phyloP scores from a whole-genome alignment of 2,329 filamentous ascomycete species.

The Mycosphaerelloides madeirae region DNA sequence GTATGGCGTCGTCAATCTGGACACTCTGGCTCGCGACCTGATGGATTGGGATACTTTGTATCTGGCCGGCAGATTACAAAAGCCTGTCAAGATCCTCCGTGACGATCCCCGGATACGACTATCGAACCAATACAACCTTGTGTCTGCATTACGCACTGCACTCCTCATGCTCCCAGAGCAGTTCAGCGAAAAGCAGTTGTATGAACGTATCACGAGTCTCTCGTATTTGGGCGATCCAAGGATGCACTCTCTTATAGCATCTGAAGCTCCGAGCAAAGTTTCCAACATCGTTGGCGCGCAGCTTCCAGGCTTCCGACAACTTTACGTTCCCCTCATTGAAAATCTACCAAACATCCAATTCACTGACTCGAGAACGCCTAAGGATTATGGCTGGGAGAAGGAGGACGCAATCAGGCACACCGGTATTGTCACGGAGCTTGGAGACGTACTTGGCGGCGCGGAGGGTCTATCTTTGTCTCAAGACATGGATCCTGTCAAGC shows the following conservation, averaged over 20 bases:
- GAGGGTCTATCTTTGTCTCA: slow-evolving; percentile 69
- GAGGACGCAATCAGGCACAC: slow-evolving; percentile 35
- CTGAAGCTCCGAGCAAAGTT: slow-evolving; percentile 85
- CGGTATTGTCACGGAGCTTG: slow-evolving; percentile 51
- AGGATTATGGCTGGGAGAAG: slow-evolving; percentile 37
- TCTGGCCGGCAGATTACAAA: slow-evolving; percentile 91
- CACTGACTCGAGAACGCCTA: slow-evolving; percentile 56
- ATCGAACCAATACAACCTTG: slow-evolving; percentile 91
- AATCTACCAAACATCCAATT: slow-evolving; percentile 86
- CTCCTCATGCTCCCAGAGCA: slow-evolving; percentile 75
- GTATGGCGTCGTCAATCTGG: slow-evolving; percentile 92
- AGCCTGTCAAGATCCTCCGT: slow-evolving; percentile 94
- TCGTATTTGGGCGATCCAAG: slow-evolving; percentile 96
- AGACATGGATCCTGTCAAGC: slow-evolving; percentile 86
- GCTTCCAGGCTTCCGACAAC: slow-evolving; percentile 80
- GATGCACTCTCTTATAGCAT: slow-evolving; percentile 66
- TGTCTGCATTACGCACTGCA: slow-evolving; percentile 85
- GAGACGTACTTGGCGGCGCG: slow-evolving; percentile 44
- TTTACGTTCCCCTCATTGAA: slow-evolving; percentile 85
- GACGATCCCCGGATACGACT: slow-evolving; percentile 89
- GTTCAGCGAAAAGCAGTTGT: slow-evolving; percentile 84
- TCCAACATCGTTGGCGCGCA: slow-evolving; percentile 91
- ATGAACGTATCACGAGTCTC: slow-evolving; percentile 84
- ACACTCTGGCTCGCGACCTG: slow-evolving; percentile 81
- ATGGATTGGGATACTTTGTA: slow-evolving; percentile 92